phyloP scores from a whole-genome alignment of 2,329 filamentous ascomycete species.

The Corniculantispora saksenae region DNA sequence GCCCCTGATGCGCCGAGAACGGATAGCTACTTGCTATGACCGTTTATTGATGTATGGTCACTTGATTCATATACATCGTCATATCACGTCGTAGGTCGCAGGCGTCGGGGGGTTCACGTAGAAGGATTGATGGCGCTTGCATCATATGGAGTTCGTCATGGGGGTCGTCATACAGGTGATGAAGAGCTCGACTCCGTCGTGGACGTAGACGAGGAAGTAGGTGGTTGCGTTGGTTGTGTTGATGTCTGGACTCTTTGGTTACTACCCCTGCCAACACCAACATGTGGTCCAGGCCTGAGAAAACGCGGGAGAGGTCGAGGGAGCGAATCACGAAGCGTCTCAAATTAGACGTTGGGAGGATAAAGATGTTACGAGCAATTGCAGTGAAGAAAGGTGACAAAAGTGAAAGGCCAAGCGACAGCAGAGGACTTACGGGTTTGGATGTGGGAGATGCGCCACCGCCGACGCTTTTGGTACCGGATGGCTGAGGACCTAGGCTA shows the following conservation, averaged over 20 bases:
- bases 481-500: slow-evolving; percentile 50
- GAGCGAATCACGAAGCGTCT: slow-evolving; percentile 1
- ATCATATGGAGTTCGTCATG: background rate
- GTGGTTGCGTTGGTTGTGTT: slow-evolving; percentile 29
- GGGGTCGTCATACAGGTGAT: slow-evolving; percentile 15
- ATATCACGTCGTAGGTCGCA: background rate
- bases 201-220: slow-evolving; percentile 33
- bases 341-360: slow-evolving; percentile 2
- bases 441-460: slow-evolving; percentile 4
- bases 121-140: background rate
- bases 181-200: slow-evolving; percentile 40
- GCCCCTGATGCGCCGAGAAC: background rate
- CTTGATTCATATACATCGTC: slow-evolving; percentile 1
- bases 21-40: background rate
- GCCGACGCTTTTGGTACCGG: slow-evolving; percentile 51
- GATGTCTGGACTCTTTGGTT: slow-evolving; percentile 34
- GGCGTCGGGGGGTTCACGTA: background rate
- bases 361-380: background rate
- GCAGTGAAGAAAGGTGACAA: background rate
- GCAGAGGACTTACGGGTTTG: slow-evolving; percentile 5
- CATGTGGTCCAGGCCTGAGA: slow-evolving; percentile 16
- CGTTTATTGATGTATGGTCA: background rate
- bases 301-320: slow-evolving; percentile 4
- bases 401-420: background rate
- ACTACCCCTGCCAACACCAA: slow-evolving; percentile 28